A percentile compares a stretch with the other conserved stretches of the same genome.
Conservation (phyloP, 1,284 basidiomycete species). For the Trichosporon inkin region DNA sequence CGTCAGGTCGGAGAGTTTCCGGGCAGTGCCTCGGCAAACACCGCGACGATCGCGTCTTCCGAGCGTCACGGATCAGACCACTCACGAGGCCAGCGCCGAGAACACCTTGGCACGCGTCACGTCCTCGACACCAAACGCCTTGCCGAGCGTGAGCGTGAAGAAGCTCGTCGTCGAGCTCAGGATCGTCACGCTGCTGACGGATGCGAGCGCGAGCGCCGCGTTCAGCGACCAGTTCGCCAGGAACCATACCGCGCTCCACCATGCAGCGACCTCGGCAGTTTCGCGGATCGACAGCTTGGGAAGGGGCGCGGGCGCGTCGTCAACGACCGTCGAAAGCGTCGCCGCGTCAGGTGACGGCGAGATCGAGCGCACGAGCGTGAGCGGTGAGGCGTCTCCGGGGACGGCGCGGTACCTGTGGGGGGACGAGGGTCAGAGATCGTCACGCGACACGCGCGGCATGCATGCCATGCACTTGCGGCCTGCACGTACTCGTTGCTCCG, state of each 20-base stretch:
- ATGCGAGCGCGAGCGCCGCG: slow-evolving; percentile 74
- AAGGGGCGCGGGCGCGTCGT: slow-evolving; percentile 14
- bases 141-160: slow-evolving; percentile 84
- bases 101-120: slow-evolving; percentile 69
- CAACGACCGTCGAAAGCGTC: slow-evolving; percentile 26
- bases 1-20: neutral
- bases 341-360: slow-evolving; percentile 15
- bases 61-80: slow-evolving; percentile 10
- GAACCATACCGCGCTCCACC: slow-evolving; percentile 84
- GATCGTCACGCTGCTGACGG: slow-evolving; percentile 85
- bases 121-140: slow-evolving; percentile 75
- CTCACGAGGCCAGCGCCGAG: slow-evolving; percentile 76
- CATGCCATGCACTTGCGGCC: neutral
- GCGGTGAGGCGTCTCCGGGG: slow-evolving; percentile 12
- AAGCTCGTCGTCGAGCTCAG: slow-evolving; percentile 86
- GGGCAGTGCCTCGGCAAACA: neutral
- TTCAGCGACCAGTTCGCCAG: slow-evolving; percentile 86
- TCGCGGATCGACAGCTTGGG: slow-evolving; percentile 59
- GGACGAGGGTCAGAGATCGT: neutral
- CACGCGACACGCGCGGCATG: neutral
- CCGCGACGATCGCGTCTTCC: neutral
- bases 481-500: slow-evolving; percentile 5
- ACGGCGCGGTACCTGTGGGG: slow-evolving; percentile 5
- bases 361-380: slow-evolving; percentile 17
- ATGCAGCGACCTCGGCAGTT: slow-evolving; percentile 69